phyloP scores from a whole-genome alignment of 176 grass and related monocot genomes.

The Cenchrus americanus region DNA sequence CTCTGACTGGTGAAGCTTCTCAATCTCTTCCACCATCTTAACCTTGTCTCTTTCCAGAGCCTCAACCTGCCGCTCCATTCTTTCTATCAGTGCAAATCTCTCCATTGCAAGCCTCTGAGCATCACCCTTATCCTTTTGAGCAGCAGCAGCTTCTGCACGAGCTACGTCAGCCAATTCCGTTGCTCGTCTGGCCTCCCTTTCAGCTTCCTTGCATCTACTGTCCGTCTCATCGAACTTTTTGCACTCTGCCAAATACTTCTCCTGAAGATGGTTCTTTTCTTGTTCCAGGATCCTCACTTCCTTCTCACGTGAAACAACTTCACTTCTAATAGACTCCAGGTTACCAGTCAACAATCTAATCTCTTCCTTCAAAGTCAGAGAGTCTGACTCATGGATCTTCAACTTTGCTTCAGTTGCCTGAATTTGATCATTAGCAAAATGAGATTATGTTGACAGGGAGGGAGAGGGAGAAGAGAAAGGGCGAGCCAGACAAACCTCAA shows the following conservation, averaged over 20 bases:
- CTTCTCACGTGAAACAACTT: slow-evolving; percentile 72
- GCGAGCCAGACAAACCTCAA: slow-evolving; percentile 59
- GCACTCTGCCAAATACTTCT: slow-evolving; percentile 70
- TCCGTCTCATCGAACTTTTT: slow-evolving; percentile 84
- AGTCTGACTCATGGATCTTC: slow-evolving; percentile 69
- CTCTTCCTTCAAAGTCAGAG: slow-evolving; percentile 75
- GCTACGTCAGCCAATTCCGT: slow-evolving; percentile 84
- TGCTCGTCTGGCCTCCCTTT: slow-evolving; percentile 81
- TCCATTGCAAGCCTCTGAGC: slow-evolving; percentile 83
- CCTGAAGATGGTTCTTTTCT: slow-evolving; percentile 92
- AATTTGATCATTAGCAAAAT: slow-evolving; percentile 36
- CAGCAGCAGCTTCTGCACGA: slow-evolving; percentile 63
- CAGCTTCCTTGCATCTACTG: slow-evolving; percentile 87
- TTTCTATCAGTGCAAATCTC: slow-evolving; percentile 77
- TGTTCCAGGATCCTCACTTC: slow-evolving; percentile 79
- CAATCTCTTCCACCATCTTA: slow-evolving; percentile 74
- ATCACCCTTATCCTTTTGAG: slow-evolving; percentile 92
- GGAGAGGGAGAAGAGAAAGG: not conserved
- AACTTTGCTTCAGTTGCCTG: slow-evolving; percentile 79
- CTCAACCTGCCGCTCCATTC: slow-evolving; percentile 75
- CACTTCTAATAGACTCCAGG: slow-evolving; percentile 68
- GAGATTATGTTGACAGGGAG: not conserved
- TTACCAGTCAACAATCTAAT: slow-evolving; percentile 69
- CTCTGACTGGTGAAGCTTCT: slow-evolving; percentile 68
- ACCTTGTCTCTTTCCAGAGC: slow-evolving; percentile 77